phyloP scores from a whole-genome alignment of 73 alveolate species.

The Paramecium octaurelia region DNA sequence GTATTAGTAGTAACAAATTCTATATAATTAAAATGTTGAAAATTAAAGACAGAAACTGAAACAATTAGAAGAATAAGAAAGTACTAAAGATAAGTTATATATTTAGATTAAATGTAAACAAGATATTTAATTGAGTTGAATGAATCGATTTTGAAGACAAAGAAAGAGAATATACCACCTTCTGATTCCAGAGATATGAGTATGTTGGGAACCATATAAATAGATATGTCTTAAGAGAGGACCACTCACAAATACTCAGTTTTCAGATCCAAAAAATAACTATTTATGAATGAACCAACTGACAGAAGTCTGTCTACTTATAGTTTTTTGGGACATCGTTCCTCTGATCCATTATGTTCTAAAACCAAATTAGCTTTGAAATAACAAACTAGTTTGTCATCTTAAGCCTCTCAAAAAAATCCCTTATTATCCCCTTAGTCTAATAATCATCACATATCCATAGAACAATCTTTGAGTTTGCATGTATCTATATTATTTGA shows the following conservation, averaged over 20 bases:
- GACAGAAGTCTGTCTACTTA: neutral
- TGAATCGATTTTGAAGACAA: neutral
- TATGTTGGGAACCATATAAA: neutral
- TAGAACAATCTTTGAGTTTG: neutral
- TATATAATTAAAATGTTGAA: neutral
- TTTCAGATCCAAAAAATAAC: neutral
- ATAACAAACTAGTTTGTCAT: neutral
- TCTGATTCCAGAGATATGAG: neutral
- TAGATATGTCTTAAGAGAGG: neutral
- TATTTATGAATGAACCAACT: constrained; percentile 20
- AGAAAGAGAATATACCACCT: neutral
- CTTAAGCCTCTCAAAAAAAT: neutral
- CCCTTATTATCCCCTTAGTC: neutral
- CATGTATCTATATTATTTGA: neutral
- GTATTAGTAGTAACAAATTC: neutral
- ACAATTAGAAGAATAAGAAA: neutral
- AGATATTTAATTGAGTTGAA: neutral
- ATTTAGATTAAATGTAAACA: neutral
- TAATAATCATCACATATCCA: neutral
- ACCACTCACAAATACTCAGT: constrained; percentile 14
- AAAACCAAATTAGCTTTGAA: neutral
- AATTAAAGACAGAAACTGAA: neutral
- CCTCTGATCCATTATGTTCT: neutral
- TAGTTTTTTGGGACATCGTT: constrained; percentile 1
- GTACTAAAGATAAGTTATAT: neutral